Evolutionary conservation across 177 flowering plant species (phyloP), one percentile per base, ranked within the genome.

Genomic region (Vitis hybrid): DNA sequence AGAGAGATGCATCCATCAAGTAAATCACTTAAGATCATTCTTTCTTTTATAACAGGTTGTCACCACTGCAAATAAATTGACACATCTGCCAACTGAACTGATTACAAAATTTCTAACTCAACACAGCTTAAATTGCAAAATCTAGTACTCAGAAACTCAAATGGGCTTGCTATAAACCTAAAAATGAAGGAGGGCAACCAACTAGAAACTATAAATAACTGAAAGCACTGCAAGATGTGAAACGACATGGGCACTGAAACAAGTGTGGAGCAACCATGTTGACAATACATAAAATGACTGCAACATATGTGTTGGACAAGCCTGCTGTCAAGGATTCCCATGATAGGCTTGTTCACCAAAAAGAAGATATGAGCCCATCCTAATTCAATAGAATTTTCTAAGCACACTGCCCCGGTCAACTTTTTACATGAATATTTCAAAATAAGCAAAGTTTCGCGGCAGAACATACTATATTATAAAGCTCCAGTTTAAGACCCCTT

Each of bases 1-100:
- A 67, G 73, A 69, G 6, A 70, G 30, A 7, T 51, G 54, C 19
- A 62, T 9, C 54, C n/a, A 60, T 64, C 55, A 68, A 32, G n/a
- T 19, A 50, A 21, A 48, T 30, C 12, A 32, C 45, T 45, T 19
- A 39, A 5, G 8, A 39, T 39, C 45, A 39, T 39, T 39, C 45
- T 32, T 56, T 26, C 63, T 55, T n/a, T 52, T 30, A 70, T 15
- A 15, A 51, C 50, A 11, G 26, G 49, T 17, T 8, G 2, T 49
- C 50, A 50, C 67, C 11, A 11, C 54, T 21, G n/a, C 11, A 19
- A 13, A 18, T 21, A 21, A 19, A 8, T 49, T 50, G 9, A 57
- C 23, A 64, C 45, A 34, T 15, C 48, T 15, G 18, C 30, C 55
- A 3, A 17, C 39, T 21, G 30, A 26, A 26, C 4, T 26, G 30